A percentile compares a stretch with the other conserved stretches of the same genome.
Conservation (phyloP, 1,284 basidiomycete genomes). For the Gomphus bonarii region DNA sequence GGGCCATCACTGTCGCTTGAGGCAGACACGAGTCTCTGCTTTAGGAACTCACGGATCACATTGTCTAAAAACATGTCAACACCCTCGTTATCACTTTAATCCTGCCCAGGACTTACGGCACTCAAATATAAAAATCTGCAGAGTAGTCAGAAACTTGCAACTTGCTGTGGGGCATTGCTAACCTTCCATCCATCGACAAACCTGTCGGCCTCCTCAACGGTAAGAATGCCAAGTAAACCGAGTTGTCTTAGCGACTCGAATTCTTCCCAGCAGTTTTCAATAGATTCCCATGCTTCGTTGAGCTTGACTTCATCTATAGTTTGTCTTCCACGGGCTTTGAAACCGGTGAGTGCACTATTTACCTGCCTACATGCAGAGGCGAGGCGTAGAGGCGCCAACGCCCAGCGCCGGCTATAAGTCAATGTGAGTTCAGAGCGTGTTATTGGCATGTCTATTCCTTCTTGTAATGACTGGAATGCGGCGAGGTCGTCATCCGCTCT, state of each 20-base stretch:
- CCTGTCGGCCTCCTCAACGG: slow-evolving; percentile 50
- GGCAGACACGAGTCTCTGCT: slow-evolving; percentile 34
- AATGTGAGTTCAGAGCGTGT: slow-evolving; percentile 25
- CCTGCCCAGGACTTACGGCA: slow-evolving; percentile 45
- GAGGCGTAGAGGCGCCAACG: slow-evolving; percentile 60
- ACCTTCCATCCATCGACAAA: slow-evolving; percentile 65
- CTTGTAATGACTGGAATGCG: slow-evolving; percentile 56
- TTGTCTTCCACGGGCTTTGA: slow-evolving; percentile 49
- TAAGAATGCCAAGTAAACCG: slow-evolving; percentile 28
- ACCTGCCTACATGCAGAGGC: slow-evolving; percentile 64
- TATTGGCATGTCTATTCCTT: slow-evolving; percentile 25
- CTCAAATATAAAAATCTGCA: slow-evolving; percentile 66
- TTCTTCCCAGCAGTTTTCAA: slow-evolving; percentile 73
- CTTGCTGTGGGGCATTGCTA: slow-evolving; percentile 17
- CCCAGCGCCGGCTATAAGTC: slow-evolving; percentile 30
- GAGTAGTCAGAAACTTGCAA: slow-evolving; percentile 10
- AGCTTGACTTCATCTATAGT: slow-evolving; percentile 52
- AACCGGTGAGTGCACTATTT: slow-evolving; percentile 65
- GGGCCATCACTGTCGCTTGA: slow-evolving; percentile 17
- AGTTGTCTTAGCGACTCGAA: slow-evolving; percentile 52
- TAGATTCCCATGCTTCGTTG: slow-evolving; percentile 67
- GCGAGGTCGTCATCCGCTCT: slow-evolving; percentile 61
- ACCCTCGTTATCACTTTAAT: not conserved
- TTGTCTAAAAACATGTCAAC: slow-evolving; percentile 34
- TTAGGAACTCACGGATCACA: slow-evolving; percentile 52